Percentiles rank a stretch among this genome's conserved stretches.
phyloP scores from a whole-genome alignment of 257 asterid species.

The Prunella vulgaris region DNA sequence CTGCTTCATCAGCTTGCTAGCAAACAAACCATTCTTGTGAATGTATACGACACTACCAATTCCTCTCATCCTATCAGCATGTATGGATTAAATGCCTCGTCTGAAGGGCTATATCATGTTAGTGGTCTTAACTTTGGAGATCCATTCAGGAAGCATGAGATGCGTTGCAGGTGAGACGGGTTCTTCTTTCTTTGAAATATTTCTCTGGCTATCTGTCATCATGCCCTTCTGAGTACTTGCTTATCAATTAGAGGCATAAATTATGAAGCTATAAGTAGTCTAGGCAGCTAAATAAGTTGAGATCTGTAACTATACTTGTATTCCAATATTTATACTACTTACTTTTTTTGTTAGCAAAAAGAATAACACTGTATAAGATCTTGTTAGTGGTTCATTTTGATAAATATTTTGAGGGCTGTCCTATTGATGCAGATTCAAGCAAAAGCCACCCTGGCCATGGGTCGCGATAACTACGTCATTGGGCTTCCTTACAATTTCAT shows the following conservation, averaged over 20 bases:
- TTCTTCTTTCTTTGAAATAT: neutral
- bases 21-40: constrained; percentile 87
- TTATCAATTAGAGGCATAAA: no score
- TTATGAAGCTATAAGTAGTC: neutral
- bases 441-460: constrained; percentile 92
- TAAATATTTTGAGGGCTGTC: neutral
- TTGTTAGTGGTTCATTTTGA: neutral
- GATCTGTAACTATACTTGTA: neutral
- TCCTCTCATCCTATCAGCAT: constrained; percentile 73
- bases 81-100: constrained; percentile 65
- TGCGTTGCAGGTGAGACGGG: constrained; percentile 82
- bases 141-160: constrained; percentile 90
- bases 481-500: constrained; percentile 53
- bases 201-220: neutral
- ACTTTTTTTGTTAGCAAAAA: neutral
- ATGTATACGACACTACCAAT: constrained; percentile 79
- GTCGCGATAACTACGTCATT: constrained; percentile 44
- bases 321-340: neutral
- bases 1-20: constrained; percentile 98
- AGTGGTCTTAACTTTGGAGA: constrained; percentile 92
- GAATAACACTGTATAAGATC: no score
- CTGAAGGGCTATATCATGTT: constrained; percentile 49
- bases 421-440: constrained; percentile 69
- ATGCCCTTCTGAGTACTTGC: no score
- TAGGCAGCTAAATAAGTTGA: neutral